Conservation (phyloP, 1,139 yeast genomes). For the Zygoascus sp. region DNA sequence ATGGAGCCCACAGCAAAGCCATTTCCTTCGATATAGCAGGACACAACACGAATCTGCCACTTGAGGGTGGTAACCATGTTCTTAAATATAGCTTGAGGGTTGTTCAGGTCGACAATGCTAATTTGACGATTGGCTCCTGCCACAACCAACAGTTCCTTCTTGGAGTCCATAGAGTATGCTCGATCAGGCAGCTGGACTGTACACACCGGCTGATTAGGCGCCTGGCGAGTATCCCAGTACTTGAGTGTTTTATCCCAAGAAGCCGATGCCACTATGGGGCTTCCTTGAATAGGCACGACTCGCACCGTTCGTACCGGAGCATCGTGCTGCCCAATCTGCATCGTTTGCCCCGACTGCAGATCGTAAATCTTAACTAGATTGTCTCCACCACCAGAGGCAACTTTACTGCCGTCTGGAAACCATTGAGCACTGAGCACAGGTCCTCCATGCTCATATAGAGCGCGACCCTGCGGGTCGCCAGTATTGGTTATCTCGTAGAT, state of each 20-base stretch:
- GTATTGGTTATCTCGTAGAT: slow-evolving; percentile 78
- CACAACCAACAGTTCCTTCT: slow-evolving; percentile 77
- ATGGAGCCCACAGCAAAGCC: slow-evolving; percentile 92
- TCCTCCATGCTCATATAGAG: slow-evolving; percentile 82
- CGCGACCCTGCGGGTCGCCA: slow-evolving; percentile 72
- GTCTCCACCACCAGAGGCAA: slow-evolving; percentile 90
- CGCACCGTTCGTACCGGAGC: slow-evolving; percentile 73
- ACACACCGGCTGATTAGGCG: slow-evolving; percentile 60
- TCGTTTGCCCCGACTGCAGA: slow-evolving; percentile 72
- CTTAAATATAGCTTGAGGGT: slow-evolving; percentile 81
- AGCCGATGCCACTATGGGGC: slow-evolving; percentile 84
- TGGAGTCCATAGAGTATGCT: slow-evolving; percentile 83
- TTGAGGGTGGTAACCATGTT: slow-evolving; percentile 75
- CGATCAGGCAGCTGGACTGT: slow-evolving; percentile 84
- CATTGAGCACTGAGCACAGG: slow-evolving; percentile 83
- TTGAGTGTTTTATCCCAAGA: slow-evolving; percentile 95
- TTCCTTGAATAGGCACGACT: slow-evolving; percentile 63
- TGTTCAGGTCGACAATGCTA: slow-evolving; percentile 63
- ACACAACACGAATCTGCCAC: slow-evolving; percentile 79
- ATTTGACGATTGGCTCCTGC: slow-evolving; percentile 91
- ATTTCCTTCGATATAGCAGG: slow-evolving; percentile 84
- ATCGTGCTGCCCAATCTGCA: slow-evolving; percentile 83
- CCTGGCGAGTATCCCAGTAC: slow-evolving; percentile 92
- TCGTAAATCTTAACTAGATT: slow-evolving; percentile 84
- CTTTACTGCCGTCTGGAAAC: slow-evolving; percentile 82